Base-by-base conservation (phyloP, 306 rosid genomes). In the Geum urbanum region DNA sequence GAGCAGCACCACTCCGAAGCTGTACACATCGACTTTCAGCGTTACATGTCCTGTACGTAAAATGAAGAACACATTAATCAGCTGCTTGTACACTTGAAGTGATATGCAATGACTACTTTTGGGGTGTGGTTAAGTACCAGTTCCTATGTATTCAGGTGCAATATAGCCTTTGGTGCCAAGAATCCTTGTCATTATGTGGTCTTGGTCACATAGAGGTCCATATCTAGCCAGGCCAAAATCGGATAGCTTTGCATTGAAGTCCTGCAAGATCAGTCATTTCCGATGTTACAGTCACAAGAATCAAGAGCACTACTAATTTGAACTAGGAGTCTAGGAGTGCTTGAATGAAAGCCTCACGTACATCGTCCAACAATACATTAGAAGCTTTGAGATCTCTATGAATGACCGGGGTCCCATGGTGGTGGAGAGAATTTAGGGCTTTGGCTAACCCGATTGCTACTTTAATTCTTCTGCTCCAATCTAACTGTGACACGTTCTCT, bases 311-410 rank as follows among this genome's bases (percentile, higher is more conserved):
- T 32, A 32, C 27, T 47, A 15, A 16, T 47, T 15, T 45, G 19
- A 40, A 47, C n/a, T 62, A 46, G 14, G 4, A 56, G 15, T 32
- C 37, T 32, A 32, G 37, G 37, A 32, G 37, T 32, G 37, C 37
- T 2, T 32, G 37, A 32, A 32, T 58, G 69, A 50, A 54, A 35
- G 45, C 27, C 88, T 88, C 70, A 88, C 37, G 37, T 32, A 32
- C 94, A 5, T 71, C 67, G 60, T 85, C 90, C 4, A 83, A 72
- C 37, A 85, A 80, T 39, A 88, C 37, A 69, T 88, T 85, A 0
- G 88, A 77, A 56, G 87, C 77, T 70, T 85, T 85, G 56, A 83
- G 51, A 46, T 88, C 94, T 4, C 87, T 73, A 24, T 88, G 89
- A 44, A 88, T 79, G 5, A 88, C 71, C 5, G 88, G 86, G 13